Conservation (phyloP, 208 protist genomes). For the Sergeia podlipaevii region DNA sequence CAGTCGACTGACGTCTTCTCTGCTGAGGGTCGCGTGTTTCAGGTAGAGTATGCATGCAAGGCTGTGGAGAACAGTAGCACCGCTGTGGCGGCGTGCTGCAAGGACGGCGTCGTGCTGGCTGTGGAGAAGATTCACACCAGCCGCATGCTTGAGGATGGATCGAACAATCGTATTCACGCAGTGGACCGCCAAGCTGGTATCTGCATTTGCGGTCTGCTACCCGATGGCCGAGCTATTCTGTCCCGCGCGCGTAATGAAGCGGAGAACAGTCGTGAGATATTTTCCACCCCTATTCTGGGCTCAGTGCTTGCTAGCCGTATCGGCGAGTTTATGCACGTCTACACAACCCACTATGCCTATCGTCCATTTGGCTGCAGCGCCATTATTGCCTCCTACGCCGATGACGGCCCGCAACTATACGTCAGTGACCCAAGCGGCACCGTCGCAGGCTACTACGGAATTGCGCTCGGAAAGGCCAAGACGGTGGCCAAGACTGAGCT, state of each 20-base stretch:
- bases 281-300: conserved; percentile 91
- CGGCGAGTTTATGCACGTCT: conserved; percentile 93
- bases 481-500: conserved; percentile 98
- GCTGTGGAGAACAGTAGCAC: conserved; percentile 99
- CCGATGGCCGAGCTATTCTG: conserved; percentile 95
- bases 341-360: conserved; percentile 93
- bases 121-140: conserved; percentile 98
- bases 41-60: conserved; percentile 99
- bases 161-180: conserved; percentile 94
- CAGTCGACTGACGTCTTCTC: conserved; percentile 97
- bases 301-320: conserved; percentile 89
- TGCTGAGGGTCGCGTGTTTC: conserved; percentile 98
- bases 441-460: conserved; percentile 93
- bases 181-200: conserved; percentile 93
- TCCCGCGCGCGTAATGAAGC: conserved; percentile 92
- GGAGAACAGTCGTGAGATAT: conserved; percentile 90
- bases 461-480: conserved; percentile 97
- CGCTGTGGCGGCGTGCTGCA: conserved; percentile 94
- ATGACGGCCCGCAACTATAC: conserved; percentile 95
- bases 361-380: conserved; percentile 96
- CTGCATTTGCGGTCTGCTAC: conserved; percentile 94
- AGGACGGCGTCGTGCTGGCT: conserved; percentile 98
- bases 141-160: conserved; percentile 94
- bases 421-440: conserved; percentile 97
- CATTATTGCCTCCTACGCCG: conserved; percentile 93